Conservation (phyloP, 371 early-diverging fungal genomes). For the Syncephalastrum racemosum region DNA sequence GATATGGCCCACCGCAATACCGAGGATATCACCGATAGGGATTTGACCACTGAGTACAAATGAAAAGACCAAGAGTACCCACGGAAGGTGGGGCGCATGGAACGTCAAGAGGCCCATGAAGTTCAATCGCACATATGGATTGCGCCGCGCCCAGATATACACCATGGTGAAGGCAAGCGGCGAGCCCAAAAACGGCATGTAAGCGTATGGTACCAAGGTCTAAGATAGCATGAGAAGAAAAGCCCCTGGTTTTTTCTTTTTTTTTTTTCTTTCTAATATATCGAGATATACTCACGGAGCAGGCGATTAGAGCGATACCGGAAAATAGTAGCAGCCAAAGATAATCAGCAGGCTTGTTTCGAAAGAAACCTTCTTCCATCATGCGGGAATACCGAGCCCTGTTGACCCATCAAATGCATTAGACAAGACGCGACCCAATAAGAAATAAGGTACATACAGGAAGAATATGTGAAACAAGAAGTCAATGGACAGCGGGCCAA, state of each 20-base stretch:
- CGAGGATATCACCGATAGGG: conserved; percentile 82
- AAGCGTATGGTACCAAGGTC: conserved; percentile 69
- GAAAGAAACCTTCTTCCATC: conserved; percentile 94
- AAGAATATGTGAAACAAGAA: conserved; percentile 95
- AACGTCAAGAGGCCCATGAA: conserved; percentile 90
- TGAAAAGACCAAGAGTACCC: conserved; percentile 86
- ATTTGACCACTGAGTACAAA: conserved; percentile 66
- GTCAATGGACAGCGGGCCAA: conserved; percentile 87
- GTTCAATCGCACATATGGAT: conserved; percentile 81
- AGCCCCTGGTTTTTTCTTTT: conserved; percentile 4
- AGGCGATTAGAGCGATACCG: conserved; percentile 54
- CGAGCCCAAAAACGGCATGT: conserved; percentile 81
- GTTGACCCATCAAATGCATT: not conserved
- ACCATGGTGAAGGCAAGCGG: conserved; percentile 86
- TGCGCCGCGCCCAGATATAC: conserved; percentile 95
- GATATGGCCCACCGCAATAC: conserved; percentile 88
- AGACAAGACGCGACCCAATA: not conserved
- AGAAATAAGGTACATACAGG: conserved; percentile 57
- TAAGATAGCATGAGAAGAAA: conserved; percentile 23
- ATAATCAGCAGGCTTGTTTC: conserved; percentile 89
- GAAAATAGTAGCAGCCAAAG: conserved; percentile 81
- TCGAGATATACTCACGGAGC: conserved; percentile 26
- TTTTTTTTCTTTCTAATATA: not conserved
- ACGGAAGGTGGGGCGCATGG: conserved; percentile 92
- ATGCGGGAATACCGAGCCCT: conserved; percentile 86